Percentiles rank a stretch among this genome's conserved stretches.
These are phyloP conservation scores for Plasmodium vivax DNA, from an alignment of 169 alveolate genomes.

Conservation along the genomic window DNA sequence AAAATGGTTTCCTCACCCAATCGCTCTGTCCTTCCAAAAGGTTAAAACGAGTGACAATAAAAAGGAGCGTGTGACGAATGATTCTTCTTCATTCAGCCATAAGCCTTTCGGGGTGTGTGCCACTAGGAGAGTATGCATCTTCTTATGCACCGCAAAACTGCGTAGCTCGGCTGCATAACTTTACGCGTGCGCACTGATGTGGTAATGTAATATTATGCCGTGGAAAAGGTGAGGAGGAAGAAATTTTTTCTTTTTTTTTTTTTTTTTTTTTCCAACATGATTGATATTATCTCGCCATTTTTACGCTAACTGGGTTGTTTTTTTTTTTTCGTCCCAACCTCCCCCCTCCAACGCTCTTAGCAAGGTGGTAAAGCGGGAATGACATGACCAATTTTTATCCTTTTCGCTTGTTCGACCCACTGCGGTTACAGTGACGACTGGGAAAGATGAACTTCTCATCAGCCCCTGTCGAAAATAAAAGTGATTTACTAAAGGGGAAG, in stretches of 20 bases:
- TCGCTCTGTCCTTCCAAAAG: neutral
- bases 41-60: neutral
- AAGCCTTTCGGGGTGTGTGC: neutral
- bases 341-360: neutral
- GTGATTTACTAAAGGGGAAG: slow-evolving; percentile 36
- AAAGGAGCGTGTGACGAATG: neutral
- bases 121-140: neutral
- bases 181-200: neutral
- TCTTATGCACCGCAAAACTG: neutral
- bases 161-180: neutral
- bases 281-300: neutral
- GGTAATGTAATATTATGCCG: neutral
- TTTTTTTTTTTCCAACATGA: neutral
- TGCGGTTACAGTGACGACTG: neutral
- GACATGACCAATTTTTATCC: neutral
- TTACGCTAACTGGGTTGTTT: neutral
- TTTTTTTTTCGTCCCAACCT: neutral
- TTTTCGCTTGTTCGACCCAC: neutral
- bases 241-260: neutral
- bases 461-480: slow-evolving; percentile 26
- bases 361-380: neutral
- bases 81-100: neutral
- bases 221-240: neutral
- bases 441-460: slow-evolving; percentile 20
- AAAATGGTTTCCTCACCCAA: neutral